Evolutionary conservation across 2,329 filamentous ascomycete genomes (phyloP).

Genomic region (Colletotrichum sp.): DNA sequence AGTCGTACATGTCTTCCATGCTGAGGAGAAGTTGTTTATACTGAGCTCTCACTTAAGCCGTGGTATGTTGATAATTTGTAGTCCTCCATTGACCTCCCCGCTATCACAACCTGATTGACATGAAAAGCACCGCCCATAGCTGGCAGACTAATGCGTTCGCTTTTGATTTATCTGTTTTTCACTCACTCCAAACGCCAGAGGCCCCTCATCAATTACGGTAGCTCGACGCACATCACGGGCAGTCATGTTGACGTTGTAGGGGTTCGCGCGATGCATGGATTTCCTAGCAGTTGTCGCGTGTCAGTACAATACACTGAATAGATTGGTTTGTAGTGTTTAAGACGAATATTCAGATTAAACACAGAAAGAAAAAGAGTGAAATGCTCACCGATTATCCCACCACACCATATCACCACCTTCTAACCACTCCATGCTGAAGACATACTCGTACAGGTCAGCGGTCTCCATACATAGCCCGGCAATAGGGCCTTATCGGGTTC

Average conservation of each 20-base stretch:
- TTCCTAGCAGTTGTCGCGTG: neutral
- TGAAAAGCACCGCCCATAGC: neutral
- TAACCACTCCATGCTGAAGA: neutral
- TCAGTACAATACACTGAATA: neutral
- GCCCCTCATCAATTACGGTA: neutral
- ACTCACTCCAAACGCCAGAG: neutral
- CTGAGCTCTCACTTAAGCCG: too few species aligned
- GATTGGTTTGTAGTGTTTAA: neutral
- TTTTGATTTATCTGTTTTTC: neutral
- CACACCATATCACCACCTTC: neutral
- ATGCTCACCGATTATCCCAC: neutral
- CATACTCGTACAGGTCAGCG: neutral
- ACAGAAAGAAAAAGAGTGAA: neutral
- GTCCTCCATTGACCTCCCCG: neutral
- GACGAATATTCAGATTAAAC: neutral
- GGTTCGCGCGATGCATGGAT: neutral
- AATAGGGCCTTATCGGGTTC: neutral
- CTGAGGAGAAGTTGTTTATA: neutral
- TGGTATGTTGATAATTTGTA: neutral
- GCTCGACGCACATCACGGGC: neutral
- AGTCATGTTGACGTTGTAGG: neutral
- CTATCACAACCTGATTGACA: neutral
- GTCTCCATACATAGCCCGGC: neutral
- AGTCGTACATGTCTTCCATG: neutral
- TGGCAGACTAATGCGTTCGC: neutral